Evolutionary conservation across 164 flowering plant species (phyloP).

Genomic region (Kingdonia uniflora): DNA sequence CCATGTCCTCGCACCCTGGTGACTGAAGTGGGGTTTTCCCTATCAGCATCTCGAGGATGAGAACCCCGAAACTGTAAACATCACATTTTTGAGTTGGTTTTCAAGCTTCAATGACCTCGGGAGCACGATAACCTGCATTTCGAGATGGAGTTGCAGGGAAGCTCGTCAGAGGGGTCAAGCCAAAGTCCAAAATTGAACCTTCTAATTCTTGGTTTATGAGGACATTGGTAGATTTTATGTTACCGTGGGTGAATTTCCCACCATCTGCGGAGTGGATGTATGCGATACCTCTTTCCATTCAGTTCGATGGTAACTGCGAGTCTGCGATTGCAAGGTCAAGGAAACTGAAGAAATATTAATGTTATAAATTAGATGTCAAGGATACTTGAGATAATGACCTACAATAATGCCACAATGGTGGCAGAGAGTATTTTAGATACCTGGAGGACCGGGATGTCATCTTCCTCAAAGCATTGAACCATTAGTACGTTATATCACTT

Average conservation of each 20-base stretch:
- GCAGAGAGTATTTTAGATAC: too few species aligned
- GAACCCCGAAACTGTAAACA: slow-evolving; percentile 88
- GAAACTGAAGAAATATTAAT: too few species aligned
- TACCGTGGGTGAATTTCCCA: too few species aligned
- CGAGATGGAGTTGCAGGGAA: slow-evolving; percentile 52
- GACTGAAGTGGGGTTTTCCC: slow-evolving; percentile 79
- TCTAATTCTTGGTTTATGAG: slow-evolving; percentile 55
- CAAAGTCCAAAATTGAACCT: slow-evolving; percentile 66
- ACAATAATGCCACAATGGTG: too few species aligned
- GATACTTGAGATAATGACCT: too few species aligned
- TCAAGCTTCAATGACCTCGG: slow-evolving; percentile 73
- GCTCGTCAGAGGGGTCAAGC: slow-evolving; percentile 62
- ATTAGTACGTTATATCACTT: too few species aligned
- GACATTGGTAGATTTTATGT: slow-evolving; percentile 76
- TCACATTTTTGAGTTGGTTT: too few species aligned
- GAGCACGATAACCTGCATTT: slow-evolving; percentile 73
- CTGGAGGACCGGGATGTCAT: too few species aligned
- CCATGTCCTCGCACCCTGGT: slow-evolving; percentile 61
- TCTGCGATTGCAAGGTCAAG: too few species aligned
- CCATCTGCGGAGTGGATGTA: slow-evolving; percentile 58
- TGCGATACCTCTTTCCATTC: slow-evolving; percentile 66
- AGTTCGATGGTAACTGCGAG: too few species aligned
- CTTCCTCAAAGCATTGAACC: too few species aligned
- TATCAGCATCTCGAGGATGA: slow-evolving; percentile 72
- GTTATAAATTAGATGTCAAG: too few species aligned